Percentiles rank a stretch among this genome's conserved stretches.
phyloP scores from a whole-genome alignment of 2,329 filamentous ascomycete species.

The Cladosporium sp. region DNA sequence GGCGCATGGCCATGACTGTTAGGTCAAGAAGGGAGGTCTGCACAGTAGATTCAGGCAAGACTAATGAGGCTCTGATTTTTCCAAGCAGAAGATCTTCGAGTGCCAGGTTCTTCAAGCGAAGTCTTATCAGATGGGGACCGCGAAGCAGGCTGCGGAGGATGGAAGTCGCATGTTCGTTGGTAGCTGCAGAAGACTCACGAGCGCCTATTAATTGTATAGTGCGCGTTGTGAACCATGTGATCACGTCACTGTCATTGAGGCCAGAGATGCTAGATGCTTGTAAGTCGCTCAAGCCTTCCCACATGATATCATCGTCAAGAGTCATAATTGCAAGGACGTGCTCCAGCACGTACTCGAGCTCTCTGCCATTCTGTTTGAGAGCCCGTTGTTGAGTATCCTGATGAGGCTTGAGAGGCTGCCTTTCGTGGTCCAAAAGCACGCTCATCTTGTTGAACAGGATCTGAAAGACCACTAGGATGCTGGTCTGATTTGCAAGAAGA shows the following conservation, averaged over 20 bases:
- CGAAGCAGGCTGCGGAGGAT: conserved; percentile 12
- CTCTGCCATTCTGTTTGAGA: conserved; percentile 39
- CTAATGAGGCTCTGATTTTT: conserved; percentile 4
- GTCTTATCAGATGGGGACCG: conserved; percentile 1
- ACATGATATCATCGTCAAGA: conserved; percentile 43
- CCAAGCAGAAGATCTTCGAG: conserved; percentile 4
- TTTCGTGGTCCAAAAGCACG: conserved; percentile 10
- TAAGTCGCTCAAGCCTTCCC: conserved; percentile 21
- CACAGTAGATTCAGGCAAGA: neutral
- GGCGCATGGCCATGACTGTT: neutral
- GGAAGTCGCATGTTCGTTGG: conserved; percentile 15
- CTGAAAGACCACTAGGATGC: conserved; percentile 46
- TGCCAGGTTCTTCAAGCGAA: neutral
- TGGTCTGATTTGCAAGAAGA: conserved; percentile 68
- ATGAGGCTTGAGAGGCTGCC: neutral
- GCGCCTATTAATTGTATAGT: conserved; percentile 19
- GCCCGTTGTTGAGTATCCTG: neutral
- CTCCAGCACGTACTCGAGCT: conserved; percentile 72
- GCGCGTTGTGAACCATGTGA: conserved; percentile 21
- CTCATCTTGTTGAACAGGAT: conserved; percentile 23
- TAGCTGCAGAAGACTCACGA: neutral
- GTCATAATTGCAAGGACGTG: conserved; percentile 69
- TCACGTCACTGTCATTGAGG: conserved; percentile 14
- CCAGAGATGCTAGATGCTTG: neutral
- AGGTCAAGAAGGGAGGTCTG: neutral